Evolutionary conservation across 176 grass and related monocot species (phyloP), one percentile per base, ranked within the genome.

Genomic region (Cenchrus purpureus): DNA sequence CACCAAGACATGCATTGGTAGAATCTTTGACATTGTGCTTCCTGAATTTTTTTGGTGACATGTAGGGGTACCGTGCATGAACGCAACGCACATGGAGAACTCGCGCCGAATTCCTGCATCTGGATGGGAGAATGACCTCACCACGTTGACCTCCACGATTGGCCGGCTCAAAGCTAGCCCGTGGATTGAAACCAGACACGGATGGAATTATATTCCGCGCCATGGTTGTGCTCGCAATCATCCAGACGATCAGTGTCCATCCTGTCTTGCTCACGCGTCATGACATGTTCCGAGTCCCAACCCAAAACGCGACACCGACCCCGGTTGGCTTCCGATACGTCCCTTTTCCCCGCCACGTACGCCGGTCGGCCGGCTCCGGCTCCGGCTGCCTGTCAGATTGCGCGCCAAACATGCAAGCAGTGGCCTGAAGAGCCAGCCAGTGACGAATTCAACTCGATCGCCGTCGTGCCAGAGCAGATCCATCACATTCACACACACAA

Each of bases 141-240:
- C 16, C 19, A 10, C 34, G 50, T 4, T 54, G 75, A 69, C 59
- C 76, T 10, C 42, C 50, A 20, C 15, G 5, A 46, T 46, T 46
- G 45, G 3, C 25, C 61, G 69, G 55, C 46, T 65, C 22, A 10
- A 2, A 40, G 37, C 25, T 25, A 40, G 37, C 42, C 42, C 7
- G 43, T n/a, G 58, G 25, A 42, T n/a, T 44, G 4, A 4, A 75
- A 42, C 34, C 65, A 68, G 22, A 68, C 28, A 63, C 43, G 43
- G 76, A 46, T 12, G 55, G 20, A 46, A 43, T 19, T 17, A 48
- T 42, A 54, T 25, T 80, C 63, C 79, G 34, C 7, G 64, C 32
- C 64, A 70, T 81, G 65, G 79, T 81, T 81, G 3, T 70, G 34
- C 79, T 81, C 65, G 79, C 79, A 69, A 70, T 81, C 79, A 81